Percentiles rank a stretch among this genome's conserved stretches.
Conservation (phyloP, 169 alveolate species). For the Eimeria falciformis region DNA sequence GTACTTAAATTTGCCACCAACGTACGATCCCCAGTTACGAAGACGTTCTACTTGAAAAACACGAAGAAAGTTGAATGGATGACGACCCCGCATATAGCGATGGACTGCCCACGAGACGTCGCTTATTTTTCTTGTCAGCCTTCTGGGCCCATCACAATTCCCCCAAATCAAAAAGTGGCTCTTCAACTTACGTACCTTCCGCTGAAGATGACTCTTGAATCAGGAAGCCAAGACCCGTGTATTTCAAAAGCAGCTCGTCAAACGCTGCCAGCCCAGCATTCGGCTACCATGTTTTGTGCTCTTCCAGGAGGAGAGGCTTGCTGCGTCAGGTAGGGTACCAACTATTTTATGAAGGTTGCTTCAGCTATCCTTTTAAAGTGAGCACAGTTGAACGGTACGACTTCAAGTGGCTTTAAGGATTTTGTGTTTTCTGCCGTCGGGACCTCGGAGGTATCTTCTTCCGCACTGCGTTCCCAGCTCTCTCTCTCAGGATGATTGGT, state of each 20-base stretch:
- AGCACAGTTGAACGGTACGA: too few species aligned
- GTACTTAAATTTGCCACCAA: conserved; percentile 62
- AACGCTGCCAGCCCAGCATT: conserved; percentile 66
- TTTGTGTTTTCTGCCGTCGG: too few species aligned
- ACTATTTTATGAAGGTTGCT: too few species aligned
- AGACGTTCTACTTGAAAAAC: conserved; percentile 68
- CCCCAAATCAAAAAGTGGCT: conserved; percentile 71
- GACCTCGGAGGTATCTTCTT: too few species aligned
- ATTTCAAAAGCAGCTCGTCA: conserved; percentile 38
- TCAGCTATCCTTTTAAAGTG: too few species aligned
- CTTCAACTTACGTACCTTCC: conserved; percentile 77
- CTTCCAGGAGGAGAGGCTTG: conserved; percentile 73
- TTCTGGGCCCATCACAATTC: conserved; percentile 75
- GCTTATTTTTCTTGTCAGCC: conserved; percentile 74
- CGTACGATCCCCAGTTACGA: conserved; percentile 67
- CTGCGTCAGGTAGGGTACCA: conserved; percentile 51
- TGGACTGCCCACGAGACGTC: conserved; percentile 68
- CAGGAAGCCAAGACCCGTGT: conserved; percentile 15
- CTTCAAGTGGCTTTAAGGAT: too few species aligned
- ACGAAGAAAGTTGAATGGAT: conserved; percentile 66
- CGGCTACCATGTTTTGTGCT: conserved; percentile 68
- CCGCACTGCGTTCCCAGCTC: too few species aligned
- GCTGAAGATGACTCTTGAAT: conserved; percentile 76
- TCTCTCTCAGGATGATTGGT: conserved; percentile 68
- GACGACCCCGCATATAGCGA: conserved; percentile 43